Base-by-base conservation (phyloP, 805 yeast genomes). In the Monosporozyma servazzii region DNA sequence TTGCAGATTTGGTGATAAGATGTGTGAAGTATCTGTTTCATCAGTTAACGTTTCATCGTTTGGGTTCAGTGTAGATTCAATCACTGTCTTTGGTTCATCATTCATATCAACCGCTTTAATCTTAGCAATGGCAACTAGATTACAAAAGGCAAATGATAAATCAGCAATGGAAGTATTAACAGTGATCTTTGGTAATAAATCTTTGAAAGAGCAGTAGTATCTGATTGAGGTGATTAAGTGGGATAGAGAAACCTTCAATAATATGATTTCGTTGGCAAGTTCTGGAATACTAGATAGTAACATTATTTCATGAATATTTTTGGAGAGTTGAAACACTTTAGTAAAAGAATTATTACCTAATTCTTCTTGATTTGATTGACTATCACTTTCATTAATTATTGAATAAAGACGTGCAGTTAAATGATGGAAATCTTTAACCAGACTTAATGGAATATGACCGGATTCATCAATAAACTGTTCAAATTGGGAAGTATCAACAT, bases 141-240 rank as follows among this genome's bases (percentile, higher is more conserved):
- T 86, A 61, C 86, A 82, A 23, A 84, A 70, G 2, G 83, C 69
- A 61, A 82, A 83, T 7, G 83, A 75, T 36, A 89, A 70, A 60
- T 89, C 96, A 44, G 86, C 77, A 9, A 87, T 70, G 0, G 97
- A 83, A 21, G 88, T 78, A 66, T 88, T 84, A 18, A 89, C 75
- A 2, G 88, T 76, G 20, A 84, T 69, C 49, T 75, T 76, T 0
- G 96, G 96, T 51, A 88, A 68, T 2, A 86, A 61, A 21, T 49
- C 39, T 3, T 77, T 71, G 58, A 85, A 83, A 10, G 81, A 70
- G 0, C 86, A 79, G 65, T 73, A 85, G 62, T 88, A 87, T 60
- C 96, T 75, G 0, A 90, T 78, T 0, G 88, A 76, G 3, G 96
- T 82, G 42, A 91, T 79, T 0, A 82, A 78, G 66, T 85, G 88